These are phyloP conservation scores for Podaxis mareebaensis DNA, from an alignment of 768 basidiomycete genomes.

Conservation along the genomic window DNA sequence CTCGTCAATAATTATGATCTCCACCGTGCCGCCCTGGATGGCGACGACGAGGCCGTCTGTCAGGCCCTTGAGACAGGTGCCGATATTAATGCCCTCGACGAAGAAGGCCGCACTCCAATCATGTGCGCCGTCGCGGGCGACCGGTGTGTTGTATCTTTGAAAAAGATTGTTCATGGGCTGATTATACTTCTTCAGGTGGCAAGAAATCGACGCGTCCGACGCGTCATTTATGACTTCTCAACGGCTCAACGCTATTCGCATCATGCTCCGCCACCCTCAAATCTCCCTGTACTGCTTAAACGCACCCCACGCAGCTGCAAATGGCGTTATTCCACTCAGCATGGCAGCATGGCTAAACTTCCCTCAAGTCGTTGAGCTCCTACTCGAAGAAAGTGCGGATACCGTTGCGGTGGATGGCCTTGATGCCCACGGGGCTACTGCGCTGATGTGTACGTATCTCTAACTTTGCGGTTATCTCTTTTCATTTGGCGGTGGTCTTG, in stretches of 20 bases:
- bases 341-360: constrained; percentile 79
- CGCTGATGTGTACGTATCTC: constrained; percentile 74
- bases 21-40: constrained; percentile 57
- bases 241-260: constrained; percentile 59
- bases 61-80: constrained; percentile 59
- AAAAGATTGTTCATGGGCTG: constrained; percentile 1
- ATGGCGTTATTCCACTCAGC: constrained; percentile 74
- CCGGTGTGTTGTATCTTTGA: constrained; percentile 44
- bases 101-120: constrained; percentile 59
- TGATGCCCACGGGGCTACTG: constrained; percentile 75
- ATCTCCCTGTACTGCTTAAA: constrained; percentile 73
- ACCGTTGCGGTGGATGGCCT: constrained; percentile 71
- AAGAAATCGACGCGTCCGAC: constrained; percentile 67
- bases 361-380: constrained; percentile 54
- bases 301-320: constrained; percentile 67
- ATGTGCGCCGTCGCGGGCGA: constrained; percentile 75
- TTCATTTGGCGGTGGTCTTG: constrained; percentile 2
- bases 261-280: constrained; percentile 53
- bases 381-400: constrained; percentile 65
- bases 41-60: constrained; percentile 53
- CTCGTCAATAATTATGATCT: constrained; percentile 41
- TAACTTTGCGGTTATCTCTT: constrained; percentile 15
- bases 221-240: constrained; percentile 62
- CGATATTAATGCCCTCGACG: constrained; percentile 68
- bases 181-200: constrained; percentile 50